phyloP scores from a whole-genome alignment of 2,329 filamentous ascomycete genomes.

The Neoscytalidium dimidiatum region DNA sequence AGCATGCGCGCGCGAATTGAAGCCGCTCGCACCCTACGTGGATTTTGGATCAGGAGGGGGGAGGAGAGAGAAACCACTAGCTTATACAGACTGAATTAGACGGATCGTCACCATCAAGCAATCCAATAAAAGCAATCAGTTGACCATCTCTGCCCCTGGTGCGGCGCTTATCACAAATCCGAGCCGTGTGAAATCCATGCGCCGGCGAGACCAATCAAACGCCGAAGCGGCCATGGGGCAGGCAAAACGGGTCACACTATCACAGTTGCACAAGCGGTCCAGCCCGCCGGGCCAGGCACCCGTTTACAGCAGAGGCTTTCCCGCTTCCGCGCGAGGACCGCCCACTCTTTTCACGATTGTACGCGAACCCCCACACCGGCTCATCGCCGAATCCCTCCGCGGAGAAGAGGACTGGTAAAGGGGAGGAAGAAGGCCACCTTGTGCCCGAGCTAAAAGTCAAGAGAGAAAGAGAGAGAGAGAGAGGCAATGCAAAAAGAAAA shows the following conservation, averaged over 20 bases:
- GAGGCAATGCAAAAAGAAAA: no score
- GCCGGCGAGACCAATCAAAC: background rate
- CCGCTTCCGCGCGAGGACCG: no score
- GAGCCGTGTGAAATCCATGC: background rate
- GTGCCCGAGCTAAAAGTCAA: no score
- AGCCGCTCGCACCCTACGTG: background rate
- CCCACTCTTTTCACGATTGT: no score
- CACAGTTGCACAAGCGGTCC: background rate
- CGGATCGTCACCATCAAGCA: background rate
- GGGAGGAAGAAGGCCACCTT: no score
- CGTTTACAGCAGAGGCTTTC: background rate
- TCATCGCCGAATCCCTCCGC: no score
- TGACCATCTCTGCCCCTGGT: background rate
- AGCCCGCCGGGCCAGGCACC: background rate
- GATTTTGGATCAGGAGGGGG: background rate
- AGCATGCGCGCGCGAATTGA: background rate
- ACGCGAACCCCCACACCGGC: no score
- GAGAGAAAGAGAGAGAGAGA: no score
- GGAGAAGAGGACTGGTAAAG: no score
- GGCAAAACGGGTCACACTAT: background rate
- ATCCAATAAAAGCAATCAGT: background rate
- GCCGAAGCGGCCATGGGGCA: background rate
- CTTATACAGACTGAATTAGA: background rate
- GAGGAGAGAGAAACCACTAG: background rate
- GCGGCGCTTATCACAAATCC: background rate